Base-by-base conservation (phyloP, 2,329 filamentous ascomycete species). In the Talaromyces atroroseus region DNA sequence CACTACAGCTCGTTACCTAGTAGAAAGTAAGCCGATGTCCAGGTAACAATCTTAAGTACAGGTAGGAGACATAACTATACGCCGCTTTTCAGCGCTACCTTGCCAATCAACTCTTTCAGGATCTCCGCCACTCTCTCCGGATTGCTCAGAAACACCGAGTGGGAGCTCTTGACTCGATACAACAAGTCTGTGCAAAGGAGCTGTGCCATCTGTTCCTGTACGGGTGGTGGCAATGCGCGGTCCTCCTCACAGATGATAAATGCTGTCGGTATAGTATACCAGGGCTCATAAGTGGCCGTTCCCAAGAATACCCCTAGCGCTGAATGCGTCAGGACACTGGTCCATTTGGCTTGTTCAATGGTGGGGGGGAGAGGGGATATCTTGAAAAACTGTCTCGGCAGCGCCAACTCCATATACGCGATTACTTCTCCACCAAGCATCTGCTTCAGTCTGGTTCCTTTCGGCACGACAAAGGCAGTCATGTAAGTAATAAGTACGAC, bases 401-500 rank as follows among this genome's bases (percentile, higher is more conserved):
- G n/a, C 38, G 18, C 18, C 18, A 18, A 42, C n/a, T 21, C 38
- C 18, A 11, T 42, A 21, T 20, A 42, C 16, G 18, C 38, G 38
- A 21, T 42, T 16, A 10, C 38, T 42, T 20, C 38, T 42, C 18
- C 38, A 21, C 38, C 38, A 18, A 42, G 5, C 38, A 42, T 20
- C 38, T 42, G 38, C 38, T 20, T 42, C 10, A 42, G 5, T 21
- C n/a, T 42, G 38, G 18, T 16, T 10, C 38, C 38, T 42, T 42
- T 42, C n/a, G 38, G 18, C n/a, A n/a, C 38, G 5, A 21, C 65
- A 54, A 75, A 75, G 0, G 69, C 69, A 50, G 67, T 64, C 42
- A 71, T 60, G 40, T 69, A 72, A n/a, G 66, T 56, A 0, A 73
- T 52, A 16, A 63, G 63, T 3, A 63, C 48, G 10, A 73, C 63